Evolutionary conservation across 495 filamentous ascomycete species (phyloP).

Genomic region (Chaetomium fimeti): DNA sequence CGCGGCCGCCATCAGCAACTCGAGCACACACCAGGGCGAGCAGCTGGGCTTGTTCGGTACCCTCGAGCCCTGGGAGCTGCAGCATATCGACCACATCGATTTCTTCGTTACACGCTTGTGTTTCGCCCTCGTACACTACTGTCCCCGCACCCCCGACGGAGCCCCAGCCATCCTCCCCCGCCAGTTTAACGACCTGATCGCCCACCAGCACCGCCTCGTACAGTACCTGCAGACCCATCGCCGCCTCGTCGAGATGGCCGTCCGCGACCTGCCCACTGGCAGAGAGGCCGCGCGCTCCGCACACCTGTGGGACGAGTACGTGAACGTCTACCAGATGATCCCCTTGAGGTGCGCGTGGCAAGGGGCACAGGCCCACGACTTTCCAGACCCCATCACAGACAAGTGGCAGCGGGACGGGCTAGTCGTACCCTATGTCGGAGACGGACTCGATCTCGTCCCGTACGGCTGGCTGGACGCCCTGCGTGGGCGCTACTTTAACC

Average conservation of each 20-base stretch:
- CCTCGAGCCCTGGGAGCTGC: slow-evolving; percentile 13
- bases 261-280: not conserved
- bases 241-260: not conserved
- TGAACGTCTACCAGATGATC: not conserved
- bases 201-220: not conserved
- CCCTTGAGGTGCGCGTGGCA: slow-evolving; percentile 2
- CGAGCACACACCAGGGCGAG: not conserved
- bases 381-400: not conserved
- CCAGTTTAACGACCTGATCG: slow-evolving; percentile 1
- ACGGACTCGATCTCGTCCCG: slow-evolving; percentile 7
- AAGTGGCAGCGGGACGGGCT: slow-evolving; percentile 2
- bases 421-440: not conserved
- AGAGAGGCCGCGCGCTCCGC: not conserved
- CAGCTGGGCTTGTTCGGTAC: not conserved
- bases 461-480: slow-evolving; percentile 6
- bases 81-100: slow-evolving; percentile 12
- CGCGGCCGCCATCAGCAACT: not conserved
- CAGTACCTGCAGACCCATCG: slow-evolving; percentile 6
- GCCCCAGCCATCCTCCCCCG: not conserved
- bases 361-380: not conserved
- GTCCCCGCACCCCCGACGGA: not conserved
- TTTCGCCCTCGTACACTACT: slow-evolving; percentile 1
- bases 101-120: slow-evolving; percentile 3
- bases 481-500: slow-evolving; percentile 3
- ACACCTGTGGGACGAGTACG: not conserved